Base-by-base conservation (phyloP, 768 basidiomycete genomes). In the Hericium coralloides region DNA sequence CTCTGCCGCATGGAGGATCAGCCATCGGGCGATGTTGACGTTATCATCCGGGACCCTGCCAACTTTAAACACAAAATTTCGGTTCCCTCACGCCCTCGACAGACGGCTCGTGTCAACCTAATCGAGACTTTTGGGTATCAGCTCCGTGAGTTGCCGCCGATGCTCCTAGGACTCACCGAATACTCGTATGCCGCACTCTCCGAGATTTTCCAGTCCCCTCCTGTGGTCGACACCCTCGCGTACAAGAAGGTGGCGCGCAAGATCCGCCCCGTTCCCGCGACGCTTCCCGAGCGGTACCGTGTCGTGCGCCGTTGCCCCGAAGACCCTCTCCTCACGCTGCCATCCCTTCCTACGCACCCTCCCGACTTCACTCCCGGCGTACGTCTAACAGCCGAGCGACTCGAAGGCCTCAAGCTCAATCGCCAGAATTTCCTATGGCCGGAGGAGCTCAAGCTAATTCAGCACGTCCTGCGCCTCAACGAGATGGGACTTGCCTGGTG, bases 401-500 rank as follows among this genome's bases (percentile, higher is more conserved):
- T 45, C 26, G 58, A 55, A 0, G 52, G 22, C 0, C 23, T 66
- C 25, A 58, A 64, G 17, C 38, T 62, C 4, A 57, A 60, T 14
- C 36, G 26, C 10, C 54, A 49, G 0, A 58, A 47, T 2, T 76
- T 76, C 53, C 65, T 78, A 0, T 68, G 55, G 63, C 61, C 64
- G 0, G 69, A 70, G 20, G 74, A 76, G 48, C 56, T 59, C 4
- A 64, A 63, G 8, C 56, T 76, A 3, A 23, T 70, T 0, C 66
- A 73, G 31, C 63, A 73, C n/a, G 49, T 74, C 2, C 62, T 77
- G 55, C 60, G 53, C 18, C 20, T 55, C 15, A 68, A 74, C 3
- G 61, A 76, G 25, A 9, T 59, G 0, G 73, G 58, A 0, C 72
- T 79, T 37, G 73, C 76, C 0, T 79, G 73, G 74, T 57, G 69